Base-by-base conservation (phyloP, 352 stramenopile species). In the Globisporangium yorkense region DNA sequence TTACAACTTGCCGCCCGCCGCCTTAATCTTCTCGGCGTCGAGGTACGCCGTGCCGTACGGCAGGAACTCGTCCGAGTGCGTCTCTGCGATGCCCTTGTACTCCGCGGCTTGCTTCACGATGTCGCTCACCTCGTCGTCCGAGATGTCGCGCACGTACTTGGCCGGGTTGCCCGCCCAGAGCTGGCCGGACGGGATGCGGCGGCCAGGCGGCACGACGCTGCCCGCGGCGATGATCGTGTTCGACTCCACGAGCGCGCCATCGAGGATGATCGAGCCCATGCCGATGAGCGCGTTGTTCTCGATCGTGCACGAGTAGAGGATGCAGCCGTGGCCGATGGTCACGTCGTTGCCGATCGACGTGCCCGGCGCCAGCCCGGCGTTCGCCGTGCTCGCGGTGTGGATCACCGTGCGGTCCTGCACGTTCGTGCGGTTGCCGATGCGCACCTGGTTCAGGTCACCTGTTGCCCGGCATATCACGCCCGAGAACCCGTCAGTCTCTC, bases 91-190 rank as follows among this genome's bases (percentile, higher is more conserved):
- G 68, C 57, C 72, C 67, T 87, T 85, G 83, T 94, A 94, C 48
- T 94, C 86, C 27, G 71, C 75, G 39, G 84, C 82, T 72, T 96
- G 84, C 70, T 94, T 92, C 57, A 71, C 72, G 57, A 96, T 91
- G 68, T 93, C 82, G 62, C 84, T 84, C 62, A 96, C 80, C 68
- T 97, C 95, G 63, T 97, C 89, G 61, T 96, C 84, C 67, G 88
- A 92, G 61, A 98, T 81, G 59, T 97, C 81, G 41, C 85, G 86
- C 45, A 98, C 74, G 79, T 96, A 98, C 67, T 92, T 93, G 58
- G 96, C 94, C 48, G 96, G 96, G 74, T 98, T 98, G 61, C 96
- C 96, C n/a, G 82, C 94, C 96, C 96, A 98, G 49, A 97, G 84
- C 72, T 99, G 94, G 59, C 92, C 92, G 43, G 79, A 78, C 46